phyloP scores from a whole-genome alignment of 2,329 filamentous ascomycete species.

The Fusarium chaquense region DNA sequence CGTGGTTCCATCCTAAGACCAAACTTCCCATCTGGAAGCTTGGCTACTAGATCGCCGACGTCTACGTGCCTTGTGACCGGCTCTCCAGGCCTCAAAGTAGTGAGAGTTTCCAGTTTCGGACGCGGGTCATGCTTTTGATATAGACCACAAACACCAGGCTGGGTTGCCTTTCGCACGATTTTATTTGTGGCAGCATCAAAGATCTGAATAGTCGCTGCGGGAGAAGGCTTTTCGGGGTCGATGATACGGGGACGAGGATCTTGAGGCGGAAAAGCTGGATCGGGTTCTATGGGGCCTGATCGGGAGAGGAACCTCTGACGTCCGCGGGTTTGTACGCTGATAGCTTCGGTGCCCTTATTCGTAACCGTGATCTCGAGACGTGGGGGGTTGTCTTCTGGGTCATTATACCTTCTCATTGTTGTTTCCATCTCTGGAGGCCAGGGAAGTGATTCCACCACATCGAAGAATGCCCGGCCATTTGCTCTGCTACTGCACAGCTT shows the following conservation, averaged over 20 bases:
- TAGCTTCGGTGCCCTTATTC: background rate
- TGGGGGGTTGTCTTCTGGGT: too few species aligned
- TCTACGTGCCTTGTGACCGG: background rate
- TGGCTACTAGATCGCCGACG: background rate
- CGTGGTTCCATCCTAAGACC: background rate
- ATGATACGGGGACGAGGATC: background rate
- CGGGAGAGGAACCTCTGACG: background rate
- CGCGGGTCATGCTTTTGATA: background rate
- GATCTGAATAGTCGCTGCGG: background rate
- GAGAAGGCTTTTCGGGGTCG: background rate
- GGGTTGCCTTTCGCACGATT: background rate
- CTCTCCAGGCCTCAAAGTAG: background rate
- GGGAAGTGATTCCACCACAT: background rate
- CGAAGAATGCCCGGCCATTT: background rate
- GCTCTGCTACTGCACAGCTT: background rate
- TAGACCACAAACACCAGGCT: background rate
- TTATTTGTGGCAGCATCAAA: background rate
- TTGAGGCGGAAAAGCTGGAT: background rate
- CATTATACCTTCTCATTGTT: background rate
- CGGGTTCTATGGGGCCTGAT: background rate
- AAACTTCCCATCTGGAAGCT: background rate
- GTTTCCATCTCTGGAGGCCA: background rate
- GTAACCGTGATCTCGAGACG: background rate
- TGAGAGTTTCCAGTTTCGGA: background rate
- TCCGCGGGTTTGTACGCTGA: background rate